Evolutionary conservation across 2,329 filamentous ascomycete species (phyloP).

Genomic region (Pseudogymnoascus sp.): DNA sequence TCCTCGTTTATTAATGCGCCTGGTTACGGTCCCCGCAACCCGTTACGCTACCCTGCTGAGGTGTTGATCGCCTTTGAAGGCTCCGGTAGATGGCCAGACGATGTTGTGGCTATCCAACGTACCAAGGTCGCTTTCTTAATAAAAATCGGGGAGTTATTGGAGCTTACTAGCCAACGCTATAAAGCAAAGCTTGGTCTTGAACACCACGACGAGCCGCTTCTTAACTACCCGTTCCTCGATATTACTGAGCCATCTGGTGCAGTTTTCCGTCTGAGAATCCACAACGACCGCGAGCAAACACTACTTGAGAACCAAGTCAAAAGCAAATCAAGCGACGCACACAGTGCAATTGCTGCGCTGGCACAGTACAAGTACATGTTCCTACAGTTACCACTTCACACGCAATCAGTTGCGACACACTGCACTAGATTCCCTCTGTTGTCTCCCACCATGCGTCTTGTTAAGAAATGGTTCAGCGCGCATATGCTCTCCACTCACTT

Average conservation of each 20-base stretch:
- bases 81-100: conserved; percentile 89
- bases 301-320: conserved; percentile 74
- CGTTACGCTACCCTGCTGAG: conserved; percentile 56
- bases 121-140: conserved; percentile 85
- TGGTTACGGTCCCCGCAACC: conserved; percentile 33
- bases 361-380: conserved; percentile 66
- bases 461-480: conserved; percentile 82
- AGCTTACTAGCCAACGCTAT: conserved; percentile 52
- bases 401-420: conserved; percentile 71
- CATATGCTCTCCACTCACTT: conserved; percentile 77
- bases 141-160: conserved; percentile 59
- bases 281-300: conserved; percentile 79
- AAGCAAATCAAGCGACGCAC: conserved; percentile 61
- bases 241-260: conserved; percentile 66
- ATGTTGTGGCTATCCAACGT: conserved; percentile 81
- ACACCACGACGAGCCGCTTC: conserved; percentile 58
- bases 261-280: conserved; percentile 77
- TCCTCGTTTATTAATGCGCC: conserved; percentile 60
- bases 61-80: conserved; percentile 87
- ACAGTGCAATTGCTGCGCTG: conserved; percentile 59
- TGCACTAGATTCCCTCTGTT: conserved; percentile 75
- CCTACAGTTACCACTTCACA: conserved; percentile 67
- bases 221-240: conserved; percentile 79
- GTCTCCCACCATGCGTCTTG: conserved; percentile 73
- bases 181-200: conserved; percentile 73